Base-by-base conservation (phyloP, 352 stramenopile species). In the Peronospora belbahrii region DNA sequence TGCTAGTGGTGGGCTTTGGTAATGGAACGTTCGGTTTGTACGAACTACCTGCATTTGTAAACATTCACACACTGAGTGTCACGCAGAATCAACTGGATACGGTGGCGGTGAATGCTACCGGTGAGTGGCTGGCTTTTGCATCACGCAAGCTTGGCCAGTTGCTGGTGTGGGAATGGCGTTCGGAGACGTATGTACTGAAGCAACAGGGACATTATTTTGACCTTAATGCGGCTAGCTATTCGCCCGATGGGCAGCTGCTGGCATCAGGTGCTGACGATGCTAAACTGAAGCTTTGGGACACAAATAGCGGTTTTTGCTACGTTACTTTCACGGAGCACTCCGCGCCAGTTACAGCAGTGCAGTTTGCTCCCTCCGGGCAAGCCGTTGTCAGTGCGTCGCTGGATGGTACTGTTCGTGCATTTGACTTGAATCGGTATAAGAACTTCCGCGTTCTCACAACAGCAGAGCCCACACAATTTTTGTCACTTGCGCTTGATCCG, bases 171-270 rank as follows among this genome's bases (percentile, higher is more conserved):
- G 97, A 99, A 59, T 99, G 97, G 97, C 80, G 97, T 48, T 98
- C 89, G 0, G 97, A 99, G 80, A 98, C 95, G 15, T 99, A 99
- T 55, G 92, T 99, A 34, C 74, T 99, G 9, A 99, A 99, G 69
- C 97, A 99, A 68, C 95, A 98, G 55, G 97, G 97, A 36, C 97
- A 99, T 76, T 97, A 96, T 42, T 98, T 99, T 59, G 95, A 97
- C 51, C 84, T 99, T 52, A 97, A 97, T 55, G 73, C 85, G 34
- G 85, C 98, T 32, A 96, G 96, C 30, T 99, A 98, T 69, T 98
- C 92, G 13, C 94, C 95, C 0, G 96, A 99, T 54, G 96, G 96
- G 17, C 80, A 95, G 7, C 69, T 98, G 9, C 68, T 99, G 28
- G 97, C 94, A 23, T 99, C 96, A 2, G 97, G 97, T 23, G 96